phyloP scores from a whole-genome alignment of 768 basidiomycete genomes.

The Mycena latifolia region DNA sequence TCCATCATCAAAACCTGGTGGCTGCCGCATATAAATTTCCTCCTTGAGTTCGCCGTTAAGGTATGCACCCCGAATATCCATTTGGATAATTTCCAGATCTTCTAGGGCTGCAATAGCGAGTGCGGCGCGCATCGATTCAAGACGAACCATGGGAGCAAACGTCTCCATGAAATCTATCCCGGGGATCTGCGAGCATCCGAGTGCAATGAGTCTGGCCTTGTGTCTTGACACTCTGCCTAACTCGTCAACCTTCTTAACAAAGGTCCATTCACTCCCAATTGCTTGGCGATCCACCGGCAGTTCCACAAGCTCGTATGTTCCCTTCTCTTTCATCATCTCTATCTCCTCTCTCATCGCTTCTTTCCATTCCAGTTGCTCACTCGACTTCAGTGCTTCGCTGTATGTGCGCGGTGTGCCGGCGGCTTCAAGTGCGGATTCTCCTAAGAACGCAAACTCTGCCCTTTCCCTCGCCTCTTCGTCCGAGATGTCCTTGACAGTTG shows the following conservation, averaged over 20 bases:
- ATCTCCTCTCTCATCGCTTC: slow-evolving; percentile 28
- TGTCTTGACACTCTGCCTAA: slow-evolving; percentile 15
- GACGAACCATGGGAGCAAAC: slow-evolving; percentile 28
- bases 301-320: slow-evolving; percentile 23
- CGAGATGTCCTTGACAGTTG: background rate
- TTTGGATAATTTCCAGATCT: slow-evolving; percentile 18
- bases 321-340: slow-evolving; percentile 28
- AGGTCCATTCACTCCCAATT: slow-evolving; percentile 18
- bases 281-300: slow-evolving; percentile 17
- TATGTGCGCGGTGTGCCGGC: background rate
- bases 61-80: slow-evolving; percentile 26
- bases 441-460: slow-evolving; percentile 10
- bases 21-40: slow-evolving; percentile 29
- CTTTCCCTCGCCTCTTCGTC: background rate
- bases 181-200: slow-evolving; percentile 28
- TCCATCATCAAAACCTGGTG: slow-evolving; percentile 26
- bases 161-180: slow-evolving; percentile 29
- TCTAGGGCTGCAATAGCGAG: slow-evolving; percentile 20
- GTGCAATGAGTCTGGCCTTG: slow-evolving; percentile 27
- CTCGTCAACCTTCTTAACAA: slow-evolving; percentile 21
- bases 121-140: slow-evolving; percentile 29
- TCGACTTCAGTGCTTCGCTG: slow-evolving; percentile 13
- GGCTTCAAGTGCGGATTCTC: background rate
- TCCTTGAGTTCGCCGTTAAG: slow-evolving; percentile 27
- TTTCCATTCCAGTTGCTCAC: slow-evolving; percentile 19